Evolutionary conservation across 805 yeast genomes (phyloP), one percentile per base, ranked within the genome.

Genomic region (Priceomyces castillae): DNA sequence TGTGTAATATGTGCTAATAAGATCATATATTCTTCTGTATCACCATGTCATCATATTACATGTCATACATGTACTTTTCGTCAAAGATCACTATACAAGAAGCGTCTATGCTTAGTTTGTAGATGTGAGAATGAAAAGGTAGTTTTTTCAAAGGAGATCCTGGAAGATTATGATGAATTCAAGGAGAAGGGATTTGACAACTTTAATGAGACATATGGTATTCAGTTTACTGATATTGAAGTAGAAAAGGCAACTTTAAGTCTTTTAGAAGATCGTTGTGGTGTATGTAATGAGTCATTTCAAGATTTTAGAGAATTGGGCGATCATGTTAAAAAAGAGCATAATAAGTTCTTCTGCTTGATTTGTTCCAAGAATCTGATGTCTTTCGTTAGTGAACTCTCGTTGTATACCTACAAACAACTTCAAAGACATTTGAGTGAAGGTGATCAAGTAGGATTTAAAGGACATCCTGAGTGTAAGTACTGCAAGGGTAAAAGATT

Each of bases 1-100:
- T 90, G 97, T 73, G 65, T 90, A 17, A 86, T 94, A 44, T 94
- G 99, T 68, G 94, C 97, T 0, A 84, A 86, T 37, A 68, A 69
- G 23, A 72, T 89, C 20, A 51, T 53, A n/a, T 77, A 73, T 52
- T 80, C 82, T 2, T 88, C 95, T 0, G 56, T 86, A 7, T 77
- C 94, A 1, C 86, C 89, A 0, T 94, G 99, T 64, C 81, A 83
- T 54, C 98, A 94, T 59, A 76, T 72, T 26, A 81, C 90, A 0
- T 94, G 99, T 62, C 87, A 89, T 57, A 66, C 61, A 36, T 94
- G 99, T 69, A 72, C 88, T 0, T 77, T 92, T 50, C 75, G 97
- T 50, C 90, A 89, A 56, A 71, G 97, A 35, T 90, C 90, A 0
- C 66, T 92, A 12, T 90, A 85, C 64, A 74, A 77, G 18, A 88